Conservation (phyloP, 2,329 filamentous ascomycete species). For the Epicoccum sorghinum region DNA sequence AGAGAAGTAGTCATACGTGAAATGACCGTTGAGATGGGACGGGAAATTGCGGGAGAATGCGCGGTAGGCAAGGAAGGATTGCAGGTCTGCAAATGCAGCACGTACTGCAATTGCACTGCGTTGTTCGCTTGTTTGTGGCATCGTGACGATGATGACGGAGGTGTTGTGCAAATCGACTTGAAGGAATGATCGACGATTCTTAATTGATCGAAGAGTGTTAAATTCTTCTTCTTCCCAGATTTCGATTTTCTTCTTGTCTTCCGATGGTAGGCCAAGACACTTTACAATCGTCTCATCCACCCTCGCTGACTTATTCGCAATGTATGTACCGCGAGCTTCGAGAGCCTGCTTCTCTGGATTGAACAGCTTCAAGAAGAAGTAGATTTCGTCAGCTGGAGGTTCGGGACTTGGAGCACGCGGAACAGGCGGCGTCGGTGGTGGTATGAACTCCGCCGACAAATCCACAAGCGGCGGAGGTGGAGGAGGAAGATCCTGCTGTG, state of each 20-base stretch:
- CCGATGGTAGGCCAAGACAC: slow-evolving; percentile 35
- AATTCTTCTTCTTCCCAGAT: slow-evolving; percentile 57
- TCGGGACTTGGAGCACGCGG: slow-evolving; percentile 28
- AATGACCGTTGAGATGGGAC: slow-evolving; percentile 49
- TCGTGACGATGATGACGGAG: slow-evolving; percentile 41
- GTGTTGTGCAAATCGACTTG: slow-evolving; percentile 41
- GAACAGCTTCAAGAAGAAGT: slow-evolving; percentile 51
- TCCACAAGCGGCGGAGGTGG: slow-evolving; percentile 34
- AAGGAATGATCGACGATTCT: slow-evolving; percentile 41
- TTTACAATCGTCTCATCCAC: slow-evolving; percentile 43
- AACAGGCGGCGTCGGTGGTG: slow-evolving; percentile 25
- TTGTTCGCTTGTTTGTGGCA: slow-evolving; percentile 36
- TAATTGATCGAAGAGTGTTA: slow-evolving; percentile 33
- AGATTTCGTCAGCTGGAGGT: slow-evolving; percentile 43
- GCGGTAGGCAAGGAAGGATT: slow-evolving; percentile 53
- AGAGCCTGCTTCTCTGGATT: slow-evolving; percentile 44
- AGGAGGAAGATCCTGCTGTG: slow-evolving; percentile 32
- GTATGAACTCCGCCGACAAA: slow-evolving; percentile 19
- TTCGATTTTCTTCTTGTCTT: slow-evolving; percentile 52
- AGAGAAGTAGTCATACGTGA: slow-evolving; percentile 61
- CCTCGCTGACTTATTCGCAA: slow-evolving; percentile 38
- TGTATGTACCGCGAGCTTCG: slow-evolving; percentile 40
- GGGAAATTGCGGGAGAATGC: slow-evolving; percentile 53
- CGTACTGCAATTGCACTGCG: slow-evolving; percentile 38
- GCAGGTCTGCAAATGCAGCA: slow-evolving; percentile 43